Conservation (phyloP, 768 basidiomycete genomes). For the Gyrodon lividus region DNA sequence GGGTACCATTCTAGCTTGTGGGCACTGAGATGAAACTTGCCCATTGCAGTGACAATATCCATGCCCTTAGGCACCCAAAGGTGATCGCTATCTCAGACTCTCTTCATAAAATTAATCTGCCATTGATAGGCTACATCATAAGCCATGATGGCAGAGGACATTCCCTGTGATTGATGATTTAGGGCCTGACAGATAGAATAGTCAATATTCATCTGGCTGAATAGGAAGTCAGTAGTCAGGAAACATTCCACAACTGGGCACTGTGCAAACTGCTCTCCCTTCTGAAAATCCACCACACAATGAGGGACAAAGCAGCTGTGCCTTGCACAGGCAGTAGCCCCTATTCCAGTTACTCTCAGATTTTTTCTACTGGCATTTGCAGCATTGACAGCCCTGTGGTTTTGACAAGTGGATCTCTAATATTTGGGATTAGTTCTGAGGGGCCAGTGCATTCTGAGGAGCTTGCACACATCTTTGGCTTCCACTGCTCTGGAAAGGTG, state of each 20-base stretch:
- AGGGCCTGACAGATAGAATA: slow-evolving; percentile 26
- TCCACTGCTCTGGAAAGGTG: background rate
- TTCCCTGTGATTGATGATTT: slow-evolving; percentile 2
- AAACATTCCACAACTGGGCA: background rate
- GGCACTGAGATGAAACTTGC: slow-evolving; percentile 31
- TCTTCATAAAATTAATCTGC: slow-evolving; percentile 10
- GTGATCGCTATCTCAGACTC: background rate
- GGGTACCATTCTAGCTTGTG: slow-evolving; percentile 25
- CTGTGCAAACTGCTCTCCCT: slow-evolving; percentile 28
- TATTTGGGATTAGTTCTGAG: background rate
- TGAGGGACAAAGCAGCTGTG: slow-evolving; percentile 34
- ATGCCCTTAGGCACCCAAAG: slow-evolving; percentile 1
- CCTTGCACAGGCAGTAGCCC: slow-evolving; percentile 30
- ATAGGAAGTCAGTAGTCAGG: background rate
- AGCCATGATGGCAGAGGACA: slow-evolving; percentile 9
- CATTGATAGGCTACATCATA: slow-evolving; percentile 35
- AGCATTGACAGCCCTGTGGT: slow-evolving; percentile 19
- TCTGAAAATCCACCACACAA: slow-evolving; percentile 31
- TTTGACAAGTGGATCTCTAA: slow-evolving; percentile 16
- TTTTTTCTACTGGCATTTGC: slow-evolving; percentile 12
- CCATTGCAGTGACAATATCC: slow-evolving; percentile 19
- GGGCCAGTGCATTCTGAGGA: too few relatives aligned
- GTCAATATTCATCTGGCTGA: slow-evolving; percentile 30
- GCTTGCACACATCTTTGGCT: background rate
- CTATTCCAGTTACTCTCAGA: slow-evolving; percentile 28